phyloP scores from a whole-genome alignment of 345 rosid species.

The Populus nigra region DNA sequence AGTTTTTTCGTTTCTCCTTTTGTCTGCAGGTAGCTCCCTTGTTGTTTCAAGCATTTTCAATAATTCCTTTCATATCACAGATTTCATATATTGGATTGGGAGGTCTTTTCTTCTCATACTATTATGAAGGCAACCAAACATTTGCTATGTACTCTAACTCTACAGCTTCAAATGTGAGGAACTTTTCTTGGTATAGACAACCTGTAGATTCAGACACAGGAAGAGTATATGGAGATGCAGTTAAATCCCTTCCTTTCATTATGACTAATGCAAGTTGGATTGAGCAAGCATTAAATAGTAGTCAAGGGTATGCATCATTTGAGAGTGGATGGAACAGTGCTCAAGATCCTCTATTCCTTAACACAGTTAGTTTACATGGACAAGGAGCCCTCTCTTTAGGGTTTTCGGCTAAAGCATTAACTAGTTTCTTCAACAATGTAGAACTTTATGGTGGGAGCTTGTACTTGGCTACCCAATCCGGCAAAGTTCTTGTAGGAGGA shows the following conservation, averaged over 20 bases:
- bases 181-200: conserved; percentile 41
- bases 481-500: conserved; percentile 21
- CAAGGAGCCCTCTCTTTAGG: conserved; percentile 37
- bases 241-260: not conserved
- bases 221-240: conserved; percentile 30
- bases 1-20: not conserved
- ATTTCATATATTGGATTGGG: conserved; percentile 42
- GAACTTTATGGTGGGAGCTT: conserved; percentile 40
- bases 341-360: conserved; percentile 28
- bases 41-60: conserved; percentile 37
- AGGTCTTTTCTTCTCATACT: conserved; percentile 40
- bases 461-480: conserved; percentile 38
- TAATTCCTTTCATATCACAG: conserved; percentile 38
- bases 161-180: not conserved
- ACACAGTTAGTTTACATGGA: conserved; percentile 23
- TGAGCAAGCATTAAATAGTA: conserved; percentile 28
- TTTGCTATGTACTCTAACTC: conserved; percentile 35
- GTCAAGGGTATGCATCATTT: conserved; percentile 31
- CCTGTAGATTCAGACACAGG: conserved; percentile 36
- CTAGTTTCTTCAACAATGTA: conserved; percentile 12
- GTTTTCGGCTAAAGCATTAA: conserved; percentile 29
- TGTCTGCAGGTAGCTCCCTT: conserved; percentile 40
- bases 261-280: conserved; percentile 33
- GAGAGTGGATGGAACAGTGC: conserved; percentile 30
- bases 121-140: conserved; percentile 25